phyloP scores from a whole-genome alignment of 495 filamentous ascomycete genomes.

The Terfezia claveryi region DNA sequence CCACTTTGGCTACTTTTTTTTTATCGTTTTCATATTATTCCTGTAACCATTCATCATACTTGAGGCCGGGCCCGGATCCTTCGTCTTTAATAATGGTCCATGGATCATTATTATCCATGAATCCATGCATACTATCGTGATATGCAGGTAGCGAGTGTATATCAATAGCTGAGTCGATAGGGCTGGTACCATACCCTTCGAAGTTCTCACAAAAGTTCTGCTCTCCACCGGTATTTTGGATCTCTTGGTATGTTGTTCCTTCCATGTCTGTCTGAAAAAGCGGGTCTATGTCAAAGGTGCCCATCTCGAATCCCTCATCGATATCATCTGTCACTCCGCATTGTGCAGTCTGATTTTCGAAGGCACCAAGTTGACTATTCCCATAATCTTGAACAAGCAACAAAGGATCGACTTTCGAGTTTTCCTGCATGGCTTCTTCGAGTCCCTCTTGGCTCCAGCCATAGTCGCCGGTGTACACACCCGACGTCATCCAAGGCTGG shows the following conservation, averaged over 20 bases:
- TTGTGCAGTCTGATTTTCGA: slow-evolving; percentile 3
- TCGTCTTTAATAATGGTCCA: slow-evolving; percentile 12
- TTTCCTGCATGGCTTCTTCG: slow-evolving; percentile 5
- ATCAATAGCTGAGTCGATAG: slow-evolving; percentile 3
- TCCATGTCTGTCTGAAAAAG: slow-evolving; percentile 9
- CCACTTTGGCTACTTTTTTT: no score
- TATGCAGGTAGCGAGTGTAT: slow-evolving; percentile 14
- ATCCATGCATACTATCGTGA: slow-evolving; percentile 15
- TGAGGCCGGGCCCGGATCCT: slow-evolving; percentile 3
- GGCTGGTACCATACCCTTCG: background rate
- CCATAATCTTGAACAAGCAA: slow-evolving; percentile 8
- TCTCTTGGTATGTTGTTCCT: slow-evolving; percentile 1
- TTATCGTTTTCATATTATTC: background rate
- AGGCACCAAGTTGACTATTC: background rate
- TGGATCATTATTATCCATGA: slow-evolving; percentile 13
- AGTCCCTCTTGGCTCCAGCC: background rate
- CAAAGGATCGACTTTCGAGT: slow-evolving; percentile 19
- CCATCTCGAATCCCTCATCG: slow-evolving; percentile 14
- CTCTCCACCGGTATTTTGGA: background rate
- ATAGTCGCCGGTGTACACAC: background rate
- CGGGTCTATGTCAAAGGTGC: slow-evolving; percentile 8
- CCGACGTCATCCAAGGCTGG: background rate
- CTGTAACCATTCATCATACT: slow-evolving; percentile 19
- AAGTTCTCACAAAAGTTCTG: background rate
- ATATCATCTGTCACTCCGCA: slow-evolving; percentile 10